Evolutionary conservation across 768 basidiomycete genomes (phyloP), one percentile per base, ranked within the genome.

Genomic region (Harrya chromipes): DNA sequence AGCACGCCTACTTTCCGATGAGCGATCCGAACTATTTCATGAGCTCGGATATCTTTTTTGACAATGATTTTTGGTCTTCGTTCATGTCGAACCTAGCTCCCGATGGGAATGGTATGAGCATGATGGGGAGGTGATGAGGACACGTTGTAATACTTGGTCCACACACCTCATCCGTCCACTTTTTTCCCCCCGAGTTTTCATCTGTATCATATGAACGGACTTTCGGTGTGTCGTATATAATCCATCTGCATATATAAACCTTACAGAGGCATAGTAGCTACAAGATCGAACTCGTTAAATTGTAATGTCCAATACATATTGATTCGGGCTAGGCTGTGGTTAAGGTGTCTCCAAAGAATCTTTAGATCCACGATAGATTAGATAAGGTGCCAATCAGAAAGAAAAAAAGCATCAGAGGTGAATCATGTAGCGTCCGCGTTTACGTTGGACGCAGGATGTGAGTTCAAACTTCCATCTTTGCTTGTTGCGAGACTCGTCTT

Each of bases 1-100:
- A 55, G 11, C 58, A 57, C 13, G 40, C 58, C 10, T 63, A 59
- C 16, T 29, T 61, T 29, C 52, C 63, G 3, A 54, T 63, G 55
- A 56, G 45, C 34, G 67, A 68, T 33, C 57, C 62, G 1, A 67
- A 49, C 39, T 70, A 63, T 40, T 70, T 70, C 41, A 60, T 66
- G 55, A 58, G 55, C 35, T 63, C 72, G 20, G 72, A 76, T 49
- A 57, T 74, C 41, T 72, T 76, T 49, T 64, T 73, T 36, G 74
- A 76, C 49, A 63, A 68, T 23, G 67, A 69, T 9, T 76, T 76
- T 52, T 76, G 74, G 74, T 60, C 68, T 19, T 69, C 72, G 6
- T 75, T 76, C 35, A 63, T 75, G 61, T 61, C 61, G 13, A 71
- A 68, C 46, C 51, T 33, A 16, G 33, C 72, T 42, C 44, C 63